Conservation (phyloP, 495 filamentous ascomycete species). For the Immersiella caudata region DNA sequence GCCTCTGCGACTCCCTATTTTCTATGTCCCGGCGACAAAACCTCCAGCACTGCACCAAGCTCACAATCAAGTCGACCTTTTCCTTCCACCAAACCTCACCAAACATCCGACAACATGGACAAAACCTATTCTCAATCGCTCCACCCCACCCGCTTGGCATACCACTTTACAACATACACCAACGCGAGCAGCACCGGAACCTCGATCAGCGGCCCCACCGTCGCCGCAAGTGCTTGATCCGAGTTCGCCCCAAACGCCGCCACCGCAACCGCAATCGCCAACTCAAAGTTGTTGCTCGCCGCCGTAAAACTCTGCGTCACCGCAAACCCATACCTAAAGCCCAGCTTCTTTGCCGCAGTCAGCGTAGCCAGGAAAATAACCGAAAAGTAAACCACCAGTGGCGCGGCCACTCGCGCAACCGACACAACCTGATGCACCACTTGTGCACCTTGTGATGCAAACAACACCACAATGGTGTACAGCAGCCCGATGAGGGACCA, state of each 20-base stretch:
- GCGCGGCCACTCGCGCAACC: conserved; percentile 77
- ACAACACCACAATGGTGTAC: conserved; percentile 84
- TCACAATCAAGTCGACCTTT: too few relatives aligned
- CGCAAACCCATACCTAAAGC: conserved; percentile 72
- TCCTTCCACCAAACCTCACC: too few relatives aligned
- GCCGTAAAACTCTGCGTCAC: conserved; percentile 91
- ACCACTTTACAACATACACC: conserved; percentile 74
- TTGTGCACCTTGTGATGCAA: conserved; percentile 76
- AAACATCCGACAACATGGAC: neutral
- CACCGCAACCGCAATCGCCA: conserved; percentile 90
- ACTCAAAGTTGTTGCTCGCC: conserved; percentile 93
- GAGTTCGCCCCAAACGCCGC: conserved; percentile 79
- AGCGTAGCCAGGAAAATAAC: conserved; percentile 75
- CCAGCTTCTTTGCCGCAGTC: conserved; percentile 55
- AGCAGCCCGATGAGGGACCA: conserved; percentile 82
- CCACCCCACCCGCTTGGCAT: conserved; percentile 61
- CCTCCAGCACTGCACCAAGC: too few relatives aligned
- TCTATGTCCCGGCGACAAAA: too few relatives aligned
- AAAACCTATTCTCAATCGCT: conserved; percentile 36
- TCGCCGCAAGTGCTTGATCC: conserved; percentile 85
- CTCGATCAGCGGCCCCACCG: conserved; percentile 89
- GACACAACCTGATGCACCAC: conserved; percentile 85
- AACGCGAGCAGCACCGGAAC: conserved; percentile 82
- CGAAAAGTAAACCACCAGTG: conserved; percentile 77
- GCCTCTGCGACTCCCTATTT: too few relatives aligned